phyloP scores from a whole-genome alignment of 73 alveolate genomes.

The Paramecium bursaria region DNA sequence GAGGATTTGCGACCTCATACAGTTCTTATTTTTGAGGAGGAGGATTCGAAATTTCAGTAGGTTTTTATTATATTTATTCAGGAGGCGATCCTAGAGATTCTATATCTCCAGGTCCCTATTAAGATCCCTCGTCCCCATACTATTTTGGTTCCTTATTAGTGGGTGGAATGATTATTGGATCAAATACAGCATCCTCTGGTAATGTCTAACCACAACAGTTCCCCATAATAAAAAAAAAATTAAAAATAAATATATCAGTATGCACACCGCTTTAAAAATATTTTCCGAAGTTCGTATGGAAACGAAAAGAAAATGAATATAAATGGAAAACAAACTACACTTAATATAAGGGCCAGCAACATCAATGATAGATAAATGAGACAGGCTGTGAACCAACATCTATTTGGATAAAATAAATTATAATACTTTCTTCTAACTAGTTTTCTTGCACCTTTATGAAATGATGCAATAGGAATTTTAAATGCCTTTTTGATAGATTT shows the following conservation, averaged over 20 bases:
- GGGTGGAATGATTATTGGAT: background rate
- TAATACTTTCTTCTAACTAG: background rate
- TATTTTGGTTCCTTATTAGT: background rate
- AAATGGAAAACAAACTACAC: conserved; percentile 11
- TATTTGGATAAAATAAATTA: background rate
- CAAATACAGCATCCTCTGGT: background rate
- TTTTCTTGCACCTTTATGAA: background rate
- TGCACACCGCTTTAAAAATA: conserved; percentile 32
- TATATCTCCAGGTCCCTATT: too few species aligned
- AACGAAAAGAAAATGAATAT: background rate
- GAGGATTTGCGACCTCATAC: conserved; percentile 20
- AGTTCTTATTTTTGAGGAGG: background rate
- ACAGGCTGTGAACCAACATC: background rate
- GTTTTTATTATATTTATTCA: background rate
- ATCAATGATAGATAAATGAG: background rate
- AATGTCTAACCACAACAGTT: conserved; percentile 40
- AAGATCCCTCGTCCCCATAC: too few species aligned
- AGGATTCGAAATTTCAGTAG: background rate
- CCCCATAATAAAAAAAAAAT: conserved; percentile 10
- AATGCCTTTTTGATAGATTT: background rate
- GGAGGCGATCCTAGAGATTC: too few species aligned
- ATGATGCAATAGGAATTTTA: background rate
- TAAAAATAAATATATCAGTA: conserved; percentile 26
- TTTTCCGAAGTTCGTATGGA: conserved; percentile 1
- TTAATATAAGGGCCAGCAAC: background rate